Evolutionary conservation across 2,329 filamentous ascomycete species (phyloP), one percentile per base, ranked within the genome.

Genomic region (Coleophoma eucalyptorum): DNA sequence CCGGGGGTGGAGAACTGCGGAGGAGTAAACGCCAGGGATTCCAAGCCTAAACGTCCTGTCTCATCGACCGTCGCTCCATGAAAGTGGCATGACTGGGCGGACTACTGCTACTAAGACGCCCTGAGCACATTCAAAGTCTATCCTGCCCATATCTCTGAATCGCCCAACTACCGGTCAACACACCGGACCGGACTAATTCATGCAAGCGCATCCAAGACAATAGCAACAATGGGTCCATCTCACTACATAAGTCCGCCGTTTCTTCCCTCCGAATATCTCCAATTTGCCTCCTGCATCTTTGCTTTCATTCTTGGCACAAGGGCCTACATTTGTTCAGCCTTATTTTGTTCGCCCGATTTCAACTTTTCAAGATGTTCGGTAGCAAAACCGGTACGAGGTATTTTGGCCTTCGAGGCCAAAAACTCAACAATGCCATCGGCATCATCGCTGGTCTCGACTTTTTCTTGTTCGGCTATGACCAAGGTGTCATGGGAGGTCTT

Each of bases 391-490:
- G 35, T 12, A 38, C 35, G 40, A 71, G 68, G 52, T 89, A 78
- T 62, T 81, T 87, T 59, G 86, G 87, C 67, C 77, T 89, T 54
- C 76, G 76, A 50, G 87, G 87, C 71, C 72, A 77, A 33, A 68
- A 70, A 66, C 80, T 90, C 57, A 88, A 86, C 72, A 77, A 81
- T 67, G 85, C 85, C 49, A 81, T 90, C 58, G 82, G 83, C 55
- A 70, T 83, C n/a, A 79, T 90, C 61, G 87, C 87, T 51, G 87
- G 86, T 61, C 80, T 84, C 46, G 86, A 89, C 67, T 89, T 89
- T 64, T 72, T 88, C 56, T 82, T 50, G 62, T 55, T 80, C 55
- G 77, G 77, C 43, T 80, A 79, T 83, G 86, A 89, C 65, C 84
- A 87, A 68, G 82, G 86, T 65, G 85, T 89, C 12, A 89, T 87